Evolutionary conservation across 2,329 filamentous ascomycete genomes (phyloP), one percentile per base, ranked within the genome.

Genomic region (Akanthomyces uredinophilus): DNA sequence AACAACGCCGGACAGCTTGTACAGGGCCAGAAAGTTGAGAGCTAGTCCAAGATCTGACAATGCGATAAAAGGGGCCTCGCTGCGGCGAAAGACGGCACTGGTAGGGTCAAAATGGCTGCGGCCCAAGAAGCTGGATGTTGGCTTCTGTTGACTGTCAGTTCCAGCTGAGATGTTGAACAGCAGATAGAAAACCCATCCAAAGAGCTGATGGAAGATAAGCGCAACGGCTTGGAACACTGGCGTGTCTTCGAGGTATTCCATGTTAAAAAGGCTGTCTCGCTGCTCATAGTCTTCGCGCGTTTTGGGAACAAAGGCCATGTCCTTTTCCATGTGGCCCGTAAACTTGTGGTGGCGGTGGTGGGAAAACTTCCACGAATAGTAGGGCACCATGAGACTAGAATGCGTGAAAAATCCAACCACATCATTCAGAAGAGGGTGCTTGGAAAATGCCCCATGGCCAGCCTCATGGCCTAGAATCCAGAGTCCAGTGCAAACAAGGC

Each of bases 391-490:
- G 44, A 90, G 79, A 63, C 81, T 78, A 7, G 84, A 88, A 79
- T 91, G 88, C n/a, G 86, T 74, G 54, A 82, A 71, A 78, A 86
- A 88, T 64, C 88, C 88, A 61, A 86, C 77, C 18, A 80, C 71
- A 69, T 88, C 81, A 72, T 90, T 90, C 65, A 89, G 70, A 37
- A 67, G 70, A 53, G 75, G 75, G 72, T 83, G 78, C 24, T 75
- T 72, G n/a, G 84, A 87, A 72, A 90, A 87, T 53, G 87, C 86
- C 20, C 84, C 83, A 72, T 91, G 88, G 57, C 88, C 88, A 71
- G 84, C 87, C 72, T 91, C 88, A 71, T 91, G 88, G 18, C 84
- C 87, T 46, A 90, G 77, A 66, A 88, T 87, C 88, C 87, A 90
- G 67, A 90, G 75, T 4, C 87, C 87, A 3, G 86, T 89, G 71